A percentile compares a stretch with the other conserved stretches of the same genome.
Conservation (phyloP, 108 stramenopile genomes). For the Cyclotella choctawhatcheeana region DNA sequence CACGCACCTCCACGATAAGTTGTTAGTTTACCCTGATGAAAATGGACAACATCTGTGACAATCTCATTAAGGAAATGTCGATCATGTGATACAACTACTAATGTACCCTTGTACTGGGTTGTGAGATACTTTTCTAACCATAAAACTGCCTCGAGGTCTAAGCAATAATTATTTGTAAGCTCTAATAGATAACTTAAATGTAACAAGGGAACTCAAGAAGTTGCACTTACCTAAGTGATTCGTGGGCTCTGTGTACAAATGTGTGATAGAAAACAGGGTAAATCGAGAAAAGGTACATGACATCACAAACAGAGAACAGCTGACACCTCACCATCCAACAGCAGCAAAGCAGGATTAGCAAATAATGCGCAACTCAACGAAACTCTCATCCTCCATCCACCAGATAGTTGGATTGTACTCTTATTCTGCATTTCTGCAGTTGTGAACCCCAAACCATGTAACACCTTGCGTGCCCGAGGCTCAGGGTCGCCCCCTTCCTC, state of each 20-base stretch:
- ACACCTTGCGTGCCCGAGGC: constrained; percentile 68
- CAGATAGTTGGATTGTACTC: constrained; percentile 79
- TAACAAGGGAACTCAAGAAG: no score
- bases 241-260: no score
- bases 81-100: constrained; percentile 94
- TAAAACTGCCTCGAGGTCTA: constrained; percentile 46
- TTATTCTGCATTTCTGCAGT: constrained; percentile 82
- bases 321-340: constrained; percentile 49
- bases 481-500: constrained; percentile 68
- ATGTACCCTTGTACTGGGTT: constrained; percentile 70
- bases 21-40: constrained; percentile 72
- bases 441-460: constrained; percentile 85
- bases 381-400: constrained; percentile 98
- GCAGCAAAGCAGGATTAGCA: constrained; percentile 80
- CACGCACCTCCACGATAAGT: constrained; percentile 71
- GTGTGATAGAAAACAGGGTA: no score
- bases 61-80: constrained; percentile 90
- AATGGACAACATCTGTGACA: constrained; percentile 90
- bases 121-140: constrained; percentile 93
- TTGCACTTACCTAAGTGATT: no score
- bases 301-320: not conserved
- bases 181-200: no score
- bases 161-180: constrained; percentile 57
- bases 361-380: constrained; percentile 91
- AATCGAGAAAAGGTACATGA: not conserved